Evolutionary conservation across 2,329 filamentous ascomycete species (phyloP).

Genomic region (Chaetomiaceae sp.): DNA sequence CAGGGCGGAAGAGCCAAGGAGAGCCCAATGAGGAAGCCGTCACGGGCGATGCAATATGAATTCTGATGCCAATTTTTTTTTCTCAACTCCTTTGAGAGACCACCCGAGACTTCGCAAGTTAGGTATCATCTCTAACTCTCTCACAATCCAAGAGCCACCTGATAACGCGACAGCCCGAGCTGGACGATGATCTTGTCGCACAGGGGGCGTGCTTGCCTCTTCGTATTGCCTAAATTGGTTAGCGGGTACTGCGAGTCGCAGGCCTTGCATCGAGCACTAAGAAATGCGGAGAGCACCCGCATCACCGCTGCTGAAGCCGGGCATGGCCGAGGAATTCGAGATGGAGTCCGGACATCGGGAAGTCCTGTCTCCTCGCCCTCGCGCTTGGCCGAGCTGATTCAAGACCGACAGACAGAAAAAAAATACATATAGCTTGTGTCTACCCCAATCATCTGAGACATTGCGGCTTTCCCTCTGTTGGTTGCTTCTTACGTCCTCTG

Average conservation of each 20-base stretch:
- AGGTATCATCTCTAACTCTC: no score
- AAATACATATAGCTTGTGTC: not conserved
- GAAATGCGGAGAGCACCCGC: constrained; percentile 9
- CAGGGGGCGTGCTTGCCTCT: not conserved
- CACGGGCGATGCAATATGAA: no score
- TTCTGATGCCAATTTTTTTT: no score
- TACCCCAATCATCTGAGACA: not conserved
- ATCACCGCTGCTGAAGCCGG: not conserved
- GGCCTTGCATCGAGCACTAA: no score
- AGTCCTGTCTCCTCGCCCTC: not conserved
- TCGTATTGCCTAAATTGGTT: constrained; percentile 5
- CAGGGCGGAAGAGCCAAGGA: not conserved
- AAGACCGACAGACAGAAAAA: not conserved
- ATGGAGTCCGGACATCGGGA: constrained; percentile 22
- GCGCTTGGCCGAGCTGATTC: not conserved
- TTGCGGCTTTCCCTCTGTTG: not conserved
- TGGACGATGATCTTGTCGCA: not conserved
- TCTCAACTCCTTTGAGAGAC: no score
- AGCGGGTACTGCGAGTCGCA: not conserved
- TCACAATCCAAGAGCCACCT: no score
- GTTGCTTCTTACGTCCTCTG: not conserved
- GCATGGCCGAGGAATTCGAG: constrained; percentile 16
- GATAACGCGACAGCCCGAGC: not conserved
- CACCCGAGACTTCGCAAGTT: no score
- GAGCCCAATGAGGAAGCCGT: not conserved